A percentile compares a stretch with the other conserved stretches of the same genome.
Conservation (phyloP, 768 basidiomycete species). For the Lentinula aciculospora region DNA sequence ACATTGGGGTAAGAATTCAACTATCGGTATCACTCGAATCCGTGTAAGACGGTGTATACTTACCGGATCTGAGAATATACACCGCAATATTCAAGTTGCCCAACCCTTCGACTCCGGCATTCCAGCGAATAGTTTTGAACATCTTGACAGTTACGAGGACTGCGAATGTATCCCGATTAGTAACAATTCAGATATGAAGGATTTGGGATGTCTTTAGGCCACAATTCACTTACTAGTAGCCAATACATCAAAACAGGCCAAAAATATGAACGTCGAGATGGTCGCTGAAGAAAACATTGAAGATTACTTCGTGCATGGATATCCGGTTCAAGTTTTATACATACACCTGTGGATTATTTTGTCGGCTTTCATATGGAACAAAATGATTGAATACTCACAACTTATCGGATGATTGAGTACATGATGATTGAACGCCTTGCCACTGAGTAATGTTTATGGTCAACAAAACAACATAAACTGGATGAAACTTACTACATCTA, state of each 20-base stretch:
- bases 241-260: not conserved
- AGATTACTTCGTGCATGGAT: not conserved
- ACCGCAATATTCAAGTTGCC: not conserved
- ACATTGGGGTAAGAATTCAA: not conserved
- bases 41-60: not conserved
- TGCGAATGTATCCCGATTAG: not conserved
- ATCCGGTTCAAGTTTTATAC: not conserved
- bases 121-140: not conserved
- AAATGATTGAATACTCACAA: not conserved
- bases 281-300: not conserved
- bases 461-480: not conserved
- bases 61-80: not conserved
- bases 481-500: not conserved
- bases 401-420: not conserved
- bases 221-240: not conserved
- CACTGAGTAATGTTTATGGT: too few species aligned
- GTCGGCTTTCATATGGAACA: not conserved
- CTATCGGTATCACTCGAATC: not conserved
- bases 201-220: too few species aligned
- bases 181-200: not conserved
- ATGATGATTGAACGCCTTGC: not conserved
- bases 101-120: not conserved
- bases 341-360: not conserved
- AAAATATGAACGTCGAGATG: not conserved
- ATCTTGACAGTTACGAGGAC: not conserved